These are phyloP conservation scores for Akanthomyces lecanii DNA, from an alignment of 2,329 filamentous ascomycete genomes.

Conservation along the genomic window DNA sequence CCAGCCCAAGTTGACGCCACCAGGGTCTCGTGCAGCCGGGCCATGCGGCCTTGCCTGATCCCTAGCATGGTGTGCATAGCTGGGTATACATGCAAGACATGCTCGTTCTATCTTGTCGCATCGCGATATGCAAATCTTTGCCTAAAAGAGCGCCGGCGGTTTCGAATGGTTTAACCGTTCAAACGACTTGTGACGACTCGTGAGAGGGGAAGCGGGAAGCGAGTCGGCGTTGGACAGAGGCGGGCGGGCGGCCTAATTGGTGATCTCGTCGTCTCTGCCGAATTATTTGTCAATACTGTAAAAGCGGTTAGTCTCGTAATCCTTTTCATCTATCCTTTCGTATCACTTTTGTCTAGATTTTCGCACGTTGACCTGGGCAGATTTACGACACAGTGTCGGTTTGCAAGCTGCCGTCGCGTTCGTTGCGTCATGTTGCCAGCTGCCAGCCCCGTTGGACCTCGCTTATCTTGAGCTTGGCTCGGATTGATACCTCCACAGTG, in stretches of 20 bases:
- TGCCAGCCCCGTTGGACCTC: slow-evolving; percentile 4
- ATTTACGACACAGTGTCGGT: slow-evolving; percentile 1
- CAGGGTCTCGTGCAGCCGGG: neutral
- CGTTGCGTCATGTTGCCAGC: neutral
- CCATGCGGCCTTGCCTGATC: neutral
- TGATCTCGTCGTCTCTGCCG: neutral
- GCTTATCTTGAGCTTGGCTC: neutral
- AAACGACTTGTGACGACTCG: neutral
- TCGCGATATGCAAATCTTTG: too few species aligned
- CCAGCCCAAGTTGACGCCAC: neutral
- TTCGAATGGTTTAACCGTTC: neutral
- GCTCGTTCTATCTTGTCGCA: neutral
- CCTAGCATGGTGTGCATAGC: neutral
- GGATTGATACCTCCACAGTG: neutral
- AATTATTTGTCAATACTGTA: neutral
- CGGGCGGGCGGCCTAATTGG: neutral
- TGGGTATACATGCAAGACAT: neutral
- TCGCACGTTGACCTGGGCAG: neutral
- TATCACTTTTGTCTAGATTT: neutral
- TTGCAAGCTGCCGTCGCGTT: neutral
- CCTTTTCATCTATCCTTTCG: neutral
- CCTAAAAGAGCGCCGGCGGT: neutral
- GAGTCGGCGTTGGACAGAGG: neutral
- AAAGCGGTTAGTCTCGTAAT: neutral
- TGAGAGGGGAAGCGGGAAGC: neutral